These are phyloP conservation scores for Dendrobium chrysotoxum DNA, from an alignment of 106 monocot species.

Conservation along the genomic window DNA sequence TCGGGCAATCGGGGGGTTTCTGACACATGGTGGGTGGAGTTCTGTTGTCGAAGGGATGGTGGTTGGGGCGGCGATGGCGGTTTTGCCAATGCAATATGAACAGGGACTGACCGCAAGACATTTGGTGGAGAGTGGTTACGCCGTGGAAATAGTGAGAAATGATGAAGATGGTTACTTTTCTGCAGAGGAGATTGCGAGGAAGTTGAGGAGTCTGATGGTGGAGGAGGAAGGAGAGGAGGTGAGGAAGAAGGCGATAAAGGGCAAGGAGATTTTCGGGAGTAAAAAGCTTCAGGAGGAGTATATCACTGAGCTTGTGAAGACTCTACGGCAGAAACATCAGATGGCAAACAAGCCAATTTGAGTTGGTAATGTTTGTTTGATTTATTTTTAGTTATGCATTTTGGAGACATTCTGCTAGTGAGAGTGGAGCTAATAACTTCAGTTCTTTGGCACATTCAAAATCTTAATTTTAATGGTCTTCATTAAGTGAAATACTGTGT, in stretches of 20 bases:
- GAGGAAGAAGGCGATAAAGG: constrained; percentile 21
- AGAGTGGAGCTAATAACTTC: no score
- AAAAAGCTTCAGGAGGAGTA: no score
- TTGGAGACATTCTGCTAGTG: no score
- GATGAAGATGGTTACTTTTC: constrained; percentile 11
- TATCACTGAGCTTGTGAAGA: no score
- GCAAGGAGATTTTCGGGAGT: no score
- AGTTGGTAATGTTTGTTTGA: no score
- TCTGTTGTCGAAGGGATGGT: constrained; percentile 47
- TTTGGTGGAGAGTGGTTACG: not conserved
- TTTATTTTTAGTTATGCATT: no score
- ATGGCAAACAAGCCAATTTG: no score
- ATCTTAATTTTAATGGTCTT: no score
- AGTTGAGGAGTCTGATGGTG: constrained; percentile 10
- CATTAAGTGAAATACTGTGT: no score
- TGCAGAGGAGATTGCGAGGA: constrained; percentile 30
- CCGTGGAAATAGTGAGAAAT: constrained; percentile 9
- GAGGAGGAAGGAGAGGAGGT: constrained; percentile 14
- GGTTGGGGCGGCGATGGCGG: constrained; percentile 35
- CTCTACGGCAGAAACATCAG: no score
- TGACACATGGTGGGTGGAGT: constrained; percentile 44
- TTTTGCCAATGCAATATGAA: not conserved
- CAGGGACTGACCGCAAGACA: constrained; percentile 46
- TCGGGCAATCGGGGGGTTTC: constrained; percentile 11
- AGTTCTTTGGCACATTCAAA: no score